Conservation (phyloP, 805 yeast genomes). For the Debaryomyces hansenii region DNA sequence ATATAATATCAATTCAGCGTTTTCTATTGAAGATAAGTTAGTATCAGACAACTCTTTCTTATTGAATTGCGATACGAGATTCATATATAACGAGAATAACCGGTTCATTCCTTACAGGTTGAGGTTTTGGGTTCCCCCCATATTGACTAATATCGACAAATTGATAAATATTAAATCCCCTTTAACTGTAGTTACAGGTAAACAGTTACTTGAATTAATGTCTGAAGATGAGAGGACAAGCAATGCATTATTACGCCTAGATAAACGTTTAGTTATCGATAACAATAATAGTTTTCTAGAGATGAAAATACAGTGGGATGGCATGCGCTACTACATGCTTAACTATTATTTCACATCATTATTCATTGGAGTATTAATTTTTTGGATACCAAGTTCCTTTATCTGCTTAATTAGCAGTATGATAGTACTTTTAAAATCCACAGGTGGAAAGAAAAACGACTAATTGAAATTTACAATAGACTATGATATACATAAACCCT, state of each 20-base stretch:
- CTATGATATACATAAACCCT: background rate
- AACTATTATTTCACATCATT: conserved; percentile 33
- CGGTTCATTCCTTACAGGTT: conserved; percentile 34
- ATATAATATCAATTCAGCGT: conserved; percentile 7
- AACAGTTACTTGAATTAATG: background rate
- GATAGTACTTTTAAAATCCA: conserved; percentile 17
- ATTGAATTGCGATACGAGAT: conserved; percentile 32
- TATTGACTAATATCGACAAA: conserved; percentile 16
- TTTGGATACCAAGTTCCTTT: conserved; percentile 36
- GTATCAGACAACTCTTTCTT: conserved; percentile 2
- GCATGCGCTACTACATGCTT: conserved; percentile 41
- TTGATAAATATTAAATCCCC: conserved; percentile 7
- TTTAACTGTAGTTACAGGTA: background rate
- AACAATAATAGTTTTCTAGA: conserved; percentile 13
- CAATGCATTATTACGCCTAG: background rate
- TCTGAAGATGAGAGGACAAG: background rate
- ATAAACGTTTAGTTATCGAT: conserved; percentile 13
- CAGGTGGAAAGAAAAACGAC: background rate
- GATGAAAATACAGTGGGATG: conserved; percentile 39
- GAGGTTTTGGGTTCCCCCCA: conserved; percentile 38
- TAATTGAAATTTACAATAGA: no score
- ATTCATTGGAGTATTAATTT: conserved; percentile 33
- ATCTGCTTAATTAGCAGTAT: conserved; percentile 28
- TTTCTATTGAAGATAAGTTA: conserved; percentile 9
- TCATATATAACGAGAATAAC: conserved; percentile 30